Base-by-base conservation (phyloP, 169 alveolate genomes). In the Plasmodium relictum region DNA sequence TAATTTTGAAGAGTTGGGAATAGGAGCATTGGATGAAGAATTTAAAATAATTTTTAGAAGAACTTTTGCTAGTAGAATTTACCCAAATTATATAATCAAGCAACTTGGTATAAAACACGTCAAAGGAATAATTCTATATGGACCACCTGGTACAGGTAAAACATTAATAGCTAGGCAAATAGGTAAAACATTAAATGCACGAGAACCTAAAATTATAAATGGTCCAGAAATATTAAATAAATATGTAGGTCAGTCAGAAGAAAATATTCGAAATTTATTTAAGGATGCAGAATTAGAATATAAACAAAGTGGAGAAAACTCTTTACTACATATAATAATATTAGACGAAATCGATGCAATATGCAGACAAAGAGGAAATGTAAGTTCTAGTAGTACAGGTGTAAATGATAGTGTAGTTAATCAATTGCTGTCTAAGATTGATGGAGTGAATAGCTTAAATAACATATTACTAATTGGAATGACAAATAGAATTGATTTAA, bases 121-220 rank as follows among this genome's bases (percentile, higher is more conserved):
- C 14, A 97, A 98, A 65, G 99, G 99, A 62, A 37, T 48, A 37
- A 93, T 99, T 66, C 95, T 99, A 50, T 97, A 97, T 92, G 99
- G 99, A 0, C 99, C 99, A 1, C 99, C 99, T 0, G 99, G 99
- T 24, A 98, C 99, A 7, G 99, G 99, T 20, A 99, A 99, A 94
- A 99, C 99, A 0, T 94, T 98, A 73, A 98, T 99, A n/a, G 99
- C 99, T 26, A 94, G 99, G 83, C 98, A 98, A 88, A 96, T 99
- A 45, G 99, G 99, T n/a, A 96, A 97, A 87, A 98, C 98, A 18
- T 93, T 99, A 37, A 97, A 97, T 69, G 98, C 99, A 20, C 94
- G 97, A 22, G 98, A 98, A 73, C 99, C 99, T 14, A 97, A 97
- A 92, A 93, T 95, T 20, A 97, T 96, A 12, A 96, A 95, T 74